Evolutionary conservation across 192 early-diverging fungal species (phyloP), one percentile per base, ranked within the genome.

Genomic region (Linnemannia exigua): DNA sequence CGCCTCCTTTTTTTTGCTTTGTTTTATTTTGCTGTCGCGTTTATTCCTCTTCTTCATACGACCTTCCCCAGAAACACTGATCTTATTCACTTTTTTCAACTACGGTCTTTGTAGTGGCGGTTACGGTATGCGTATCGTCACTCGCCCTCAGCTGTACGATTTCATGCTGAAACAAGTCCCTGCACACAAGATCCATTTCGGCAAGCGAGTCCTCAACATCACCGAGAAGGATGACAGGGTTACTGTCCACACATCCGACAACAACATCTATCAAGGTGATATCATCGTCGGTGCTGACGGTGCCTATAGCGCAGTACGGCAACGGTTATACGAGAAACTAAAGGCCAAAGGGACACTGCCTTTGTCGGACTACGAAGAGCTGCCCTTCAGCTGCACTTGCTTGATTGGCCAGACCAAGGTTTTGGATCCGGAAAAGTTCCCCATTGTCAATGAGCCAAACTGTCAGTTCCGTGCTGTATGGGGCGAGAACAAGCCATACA

Each of bases 201-300:
- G 50, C 4, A 80, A 88, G 5, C 72, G 69, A 35, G 72, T 82
- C 5, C 31, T 75, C 7, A 31, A 48, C 17, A 9, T 82, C 54
- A 11, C 31, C 25, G 44, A 68, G 51, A 6, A 72, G 19, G 52
- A 87, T 3, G 41, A 75, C n/a, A 77, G 51, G 28, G 77, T 88
- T 22, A 63, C 44, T 46, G 67, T 82, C 37, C 50, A 16, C 6
- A 76, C 67, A 61, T 51, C 70, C 4, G 80, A 88, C 35, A 47
- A 66, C 12, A 36, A 66, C 1, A 38, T n/a, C 4, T 15, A 37
- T 8, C 47, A 66, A 44, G 88, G 88, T 11, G 74, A 74, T 28
- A 48, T 87, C 19, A 36, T 89, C 28, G 84, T 88, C 0, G 88
- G 84, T 38, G 77, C 79, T 1, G 88, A 89, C 54, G 85, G 85